These are phyloP conservation scores for Cordia subcordata DNA, from an alignment of 257 asterid species.

Conservation along the genomic window DNA sequence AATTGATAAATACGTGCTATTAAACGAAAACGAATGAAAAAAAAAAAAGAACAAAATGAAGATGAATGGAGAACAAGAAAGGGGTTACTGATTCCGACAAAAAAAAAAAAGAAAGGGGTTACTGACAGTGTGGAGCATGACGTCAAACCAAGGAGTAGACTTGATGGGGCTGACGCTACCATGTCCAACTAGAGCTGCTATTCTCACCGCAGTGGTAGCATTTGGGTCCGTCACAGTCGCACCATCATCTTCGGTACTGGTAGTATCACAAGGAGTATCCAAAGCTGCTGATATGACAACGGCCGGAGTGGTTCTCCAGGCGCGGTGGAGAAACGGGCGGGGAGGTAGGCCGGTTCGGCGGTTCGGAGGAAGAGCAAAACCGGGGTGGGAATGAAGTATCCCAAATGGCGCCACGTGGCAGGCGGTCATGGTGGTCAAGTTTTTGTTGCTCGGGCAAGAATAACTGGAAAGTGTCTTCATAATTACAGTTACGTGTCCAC, in stretches of 20 bases:
- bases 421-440: not conserved
- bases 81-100: conserved; percentile 26
- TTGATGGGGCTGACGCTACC: conserved; percentile 78
- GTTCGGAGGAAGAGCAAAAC: conserved; percentile 6
- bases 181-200: conserved; percentile 77
- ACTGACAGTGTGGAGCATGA: conserved; percentile 81
- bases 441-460: too few relatives aligned
- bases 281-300: not conserved
- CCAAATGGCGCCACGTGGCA: not conserved
- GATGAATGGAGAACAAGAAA: not conserved
- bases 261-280: not conserved
- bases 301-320: conserved; percentile 6
- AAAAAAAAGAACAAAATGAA: too few relatives aligned
- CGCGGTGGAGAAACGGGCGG: not conserved
- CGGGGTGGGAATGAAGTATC: not conserved
- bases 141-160: conserved; percentile 82
- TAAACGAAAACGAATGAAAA: too few relatives aligned
- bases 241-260: conserved; percentile 12
- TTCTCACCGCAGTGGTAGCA: conserved; percentile 43
- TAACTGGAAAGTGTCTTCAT: too few relatives aligned
- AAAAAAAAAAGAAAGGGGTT: conserved; percentile 3
- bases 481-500: too few relatives aligned
- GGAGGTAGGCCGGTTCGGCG: not conserved
- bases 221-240: conserved; percentile 21
- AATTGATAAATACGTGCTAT: too few relatives aligned